Base-by-base conservation (phyloP, 164 flowering plant species). In the Vitis rotundifolia region DNA sequence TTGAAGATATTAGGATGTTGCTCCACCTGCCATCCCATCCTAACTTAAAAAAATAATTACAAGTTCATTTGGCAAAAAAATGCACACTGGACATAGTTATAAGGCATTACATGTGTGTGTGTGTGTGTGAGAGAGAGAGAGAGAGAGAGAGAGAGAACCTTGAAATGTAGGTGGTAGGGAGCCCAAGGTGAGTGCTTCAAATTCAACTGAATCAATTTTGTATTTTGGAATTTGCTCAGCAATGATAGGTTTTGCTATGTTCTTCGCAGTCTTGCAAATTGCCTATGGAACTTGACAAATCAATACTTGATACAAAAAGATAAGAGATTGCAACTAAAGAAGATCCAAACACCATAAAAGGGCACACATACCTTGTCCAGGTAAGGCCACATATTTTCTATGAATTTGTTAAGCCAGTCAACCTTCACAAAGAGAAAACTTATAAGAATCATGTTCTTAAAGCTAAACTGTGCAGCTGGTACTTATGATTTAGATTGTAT, bases 391-490 rank as follows among this genome's bases (percentile, higher is more conserved):
- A 95, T 91, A 47, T 13, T 29, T 44, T 72, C 87, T 44, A 95
- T 76, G 52, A 95, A 89, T 74, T 81, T 89, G 87, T 91, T 95
- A 18, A 95, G 86, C 99, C 99, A 96, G 74, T 96, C 99, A 83
- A 96, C 71, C 99, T 95, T 64, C 78, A 81, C 16, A 44, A 13
- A n/a, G 53, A 72, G 0, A 68, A 29, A 47, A 44, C 2, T 37
- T 5, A 67, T 67, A 15, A 73, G 56, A 70, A 60, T 26, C 67
- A 18, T 56, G 51, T 16, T 11, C 8, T 18, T 18, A 26, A n/a
- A 51, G 9, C 37, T 26, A 66, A 28, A 59, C 29, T 52, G 37
- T 2, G 59, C 57, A 54, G 7, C 8, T 48, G 11, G 13, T 11
- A 53, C 14, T 8, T 47, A 53, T 8, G 53, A 44, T 54, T 5